Evolutionary conservation across 495 filamentous ascomycete species (phyloP).

Genomic region (Hyaloscypha bicolor): DNA sequence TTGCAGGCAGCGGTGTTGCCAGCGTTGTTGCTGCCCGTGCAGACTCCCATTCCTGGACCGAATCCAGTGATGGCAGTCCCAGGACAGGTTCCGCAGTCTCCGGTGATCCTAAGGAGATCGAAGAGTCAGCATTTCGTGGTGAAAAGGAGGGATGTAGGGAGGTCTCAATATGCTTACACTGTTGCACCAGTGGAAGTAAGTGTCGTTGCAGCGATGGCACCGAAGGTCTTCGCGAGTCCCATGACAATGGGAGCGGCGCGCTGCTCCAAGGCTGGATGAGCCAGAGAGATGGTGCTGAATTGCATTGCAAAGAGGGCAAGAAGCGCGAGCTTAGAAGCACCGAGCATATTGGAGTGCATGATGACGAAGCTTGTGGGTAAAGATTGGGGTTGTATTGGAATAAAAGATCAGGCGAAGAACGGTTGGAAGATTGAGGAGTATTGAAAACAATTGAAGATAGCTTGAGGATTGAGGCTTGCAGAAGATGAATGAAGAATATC

Average conservation of each 20-base stretch:
- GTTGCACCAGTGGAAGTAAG: slow-evolving; percentile 16
- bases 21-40: background rate
- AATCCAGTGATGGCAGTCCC: slow-evolving; percentile 26
- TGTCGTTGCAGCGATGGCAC: slow-evolving; percentile 12
- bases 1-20: slow-evolving; percentile 3
- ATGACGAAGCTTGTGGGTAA: background rate
- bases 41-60: slow-evolving; percentile 14
- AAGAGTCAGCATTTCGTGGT: background rate
- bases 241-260: slow-evolving; percentile 10
- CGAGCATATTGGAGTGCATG: slow-evolving; percentile 6
- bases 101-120: slow-evolving; percentile 1
- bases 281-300: background rate
- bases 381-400: background rate
- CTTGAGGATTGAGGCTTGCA: background rate
- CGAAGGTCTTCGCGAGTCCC: slow-evolving; percentile 14
- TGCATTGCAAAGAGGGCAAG: background rate
- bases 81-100: slow-evolving; percentile 19
- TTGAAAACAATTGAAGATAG: background rate
- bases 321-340: background rate
- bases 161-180: background rate
- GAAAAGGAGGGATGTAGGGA: background rate
- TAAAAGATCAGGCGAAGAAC: background rate
- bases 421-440: background rate
- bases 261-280: background rate
- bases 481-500: background rate